Base-by-base conservation (phyloP, 2,329 filamentous ascomycete genomes). In the Fusarium paranaense region DNA sequence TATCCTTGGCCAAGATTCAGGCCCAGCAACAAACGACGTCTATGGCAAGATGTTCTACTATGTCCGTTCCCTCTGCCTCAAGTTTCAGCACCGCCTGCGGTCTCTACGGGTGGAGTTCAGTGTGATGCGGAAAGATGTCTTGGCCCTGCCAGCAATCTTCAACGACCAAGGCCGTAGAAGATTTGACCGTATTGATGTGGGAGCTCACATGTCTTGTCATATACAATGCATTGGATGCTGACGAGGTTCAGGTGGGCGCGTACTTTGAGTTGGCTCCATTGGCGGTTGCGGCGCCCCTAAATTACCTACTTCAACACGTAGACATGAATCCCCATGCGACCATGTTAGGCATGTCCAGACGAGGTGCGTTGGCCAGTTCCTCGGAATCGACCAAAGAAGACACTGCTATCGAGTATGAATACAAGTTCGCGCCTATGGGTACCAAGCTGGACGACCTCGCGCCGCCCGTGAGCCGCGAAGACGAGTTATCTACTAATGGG, bases 41-140 rank as follows among this genome's bases (percentile, higher is more conserved):
- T 80, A 80, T 59, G 79, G 79, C 27, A 80, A 79, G 62, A 73
- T 80, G 73, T 79, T 76, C 14, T 78, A 73, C 63, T 80, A 77
- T n/a, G 54, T 81, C 6, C 72, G 76, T 18, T 50, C 73, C 25
- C 16, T 75, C 37, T 67, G 75, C 16, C 32, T 76, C 7, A 30
- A 22, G 4, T 80, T 80, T n/a, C 78, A 78, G 50, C 14, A 58
- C 27, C 70, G 68, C 14, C 52, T 64, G 5, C 47, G 30, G 33
- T 62, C 25, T 2, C 30, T 71, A 3, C 20, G 40, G 2, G 22
- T 72, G 30, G 18, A 60, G 18, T 30, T 76, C 14, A 42, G 38
- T 6, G 42, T 76, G 18, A 63, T 60, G 14, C 30, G 33, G 8
- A 62, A 59, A 33, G 2, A 18, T 6, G 1, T 50, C 7, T 22